Evolutionary conservation across 768 basidiomycete species (phyloP).

Genomic region (Suillus americanus): DNA sequence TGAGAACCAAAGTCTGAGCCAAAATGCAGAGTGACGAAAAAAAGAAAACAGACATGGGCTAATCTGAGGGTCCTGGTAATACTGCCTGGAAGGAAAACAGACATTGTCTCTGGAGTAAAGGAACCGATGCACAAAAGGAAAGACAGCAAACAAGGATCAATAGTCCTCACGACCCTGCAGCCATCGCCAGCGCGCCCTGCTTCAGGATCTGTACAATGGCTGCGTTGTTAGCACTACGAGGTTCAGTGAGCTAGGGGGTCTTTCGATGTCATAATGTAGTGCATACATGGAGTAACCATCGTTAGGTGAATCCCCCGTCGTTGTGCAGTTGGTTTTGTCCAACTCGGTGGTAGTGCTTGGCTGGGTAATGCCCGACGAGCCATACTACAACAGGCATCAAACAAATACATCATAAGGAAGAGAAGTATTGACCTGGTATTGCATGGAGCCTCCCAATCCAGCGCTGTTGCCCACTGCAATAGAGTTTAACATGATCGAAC

Average conservation of each 20-base stretch:
- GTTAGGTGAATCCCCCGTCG: slow-evolving; percentile 55
- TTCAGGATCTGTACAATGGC: not conserved
- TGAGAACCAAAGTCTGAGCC: too few species aligned
- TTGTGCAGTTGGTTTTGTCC: slow-evolving; percentile 30
- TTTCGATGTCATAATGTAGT: not conserved
- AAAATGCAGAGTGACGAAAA: too few species aligned
- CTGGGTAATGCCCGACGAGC: slow-evolving; percentile 42
- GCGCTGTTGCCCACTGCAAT: slow-evolving; percentile 38
- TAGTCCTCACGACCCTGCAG: not conserved
- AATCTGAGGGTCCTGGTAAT: too few species aligned
- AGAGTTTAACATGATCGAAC: not conserved
- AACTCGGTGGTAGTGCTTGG: slow-evolving; percentile 44
- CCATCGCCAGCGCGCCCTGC: not conserved
- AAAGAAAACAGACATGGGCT: too few species aligned
- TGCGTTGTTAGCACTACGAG: not conserved
- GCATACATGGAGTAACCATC: slow-evolving; percentile 56
- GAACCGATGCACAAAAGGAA: not conserved
- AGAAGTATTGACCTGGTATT: slow-evolving; percentile 24
- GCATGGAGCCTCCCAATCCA: slow-evolving; percentile 30
- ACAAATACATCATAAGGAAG: too few species aligned
- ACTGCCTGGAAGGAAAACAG: not conserved
- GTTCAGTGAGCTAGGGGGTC: not conserved
- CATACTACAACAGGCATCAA: slow-evolving; percentile 41
- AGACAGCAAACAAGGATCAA: not conserved
- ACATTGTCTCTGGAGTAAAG: not conserved